Evolutionary conservation across 2,329 filamentous ascomycete genomes (phyloP), one percentile per base, ranked within the genome.

Genomic region (Penicillium sp.): DNA sequence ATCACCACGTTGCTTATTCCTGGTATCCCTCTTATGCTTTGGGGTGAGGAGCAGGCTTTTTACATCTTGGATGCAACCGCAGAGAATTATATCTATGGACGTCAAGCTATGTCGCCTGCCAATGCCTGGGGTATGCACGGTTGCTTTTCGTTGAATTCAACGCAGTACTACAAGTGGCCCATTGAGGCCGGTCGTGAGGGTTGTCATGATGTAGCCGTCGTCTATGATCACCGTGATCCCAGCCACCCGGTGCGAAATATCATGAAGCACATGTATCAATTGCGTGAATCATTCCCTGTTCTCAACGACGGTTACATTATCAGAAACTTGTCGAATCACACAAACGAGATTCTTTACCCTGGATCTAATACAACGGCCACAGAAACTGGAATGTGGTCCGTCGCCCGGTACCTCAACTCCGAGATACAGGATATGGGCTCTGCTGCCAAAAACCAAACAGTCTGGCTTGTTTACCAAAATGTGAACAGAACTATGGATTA

Each of bases 31-130:
- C 70, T 85, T 29, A 71, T 86, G 13, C 78, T 82, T 19, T 88
- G 84, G 82, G 86, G 86, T 19, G 86, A 88, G 65, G 86, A 88
- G 67, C 86, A 88, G 68, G 82, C 81, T 0, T 85, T 85, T 58
- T 88, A 88, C 63, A 72, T 86, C 0, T 73, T 88, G 2, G 86
- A 88, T 63, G 87, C 83, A 56, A 87, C 85, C 0, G 85, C 85
- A 3, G 74, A 75, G 58, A 87, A 88, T 66, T 88, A 88, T 67
- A 79, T 88, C 49, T 88, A 85, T 67, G 86, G 86, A 24, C 81
- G 86, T 64, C 83, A 85, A 65, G 71, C 86, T 1, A 87, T 88
- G 80, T 81, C 82, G 4, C 79, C 84, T 10, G 77, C 83, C 2
- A 80, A 80, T 3, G 85, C 85, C 1, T 88, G 86, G 86, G 81